Evolutionary conservation across 805 yeast species (phyloP), one percentile per base, ranked within the genome.

Genomic region (Lachancea mirantina): DNA sequence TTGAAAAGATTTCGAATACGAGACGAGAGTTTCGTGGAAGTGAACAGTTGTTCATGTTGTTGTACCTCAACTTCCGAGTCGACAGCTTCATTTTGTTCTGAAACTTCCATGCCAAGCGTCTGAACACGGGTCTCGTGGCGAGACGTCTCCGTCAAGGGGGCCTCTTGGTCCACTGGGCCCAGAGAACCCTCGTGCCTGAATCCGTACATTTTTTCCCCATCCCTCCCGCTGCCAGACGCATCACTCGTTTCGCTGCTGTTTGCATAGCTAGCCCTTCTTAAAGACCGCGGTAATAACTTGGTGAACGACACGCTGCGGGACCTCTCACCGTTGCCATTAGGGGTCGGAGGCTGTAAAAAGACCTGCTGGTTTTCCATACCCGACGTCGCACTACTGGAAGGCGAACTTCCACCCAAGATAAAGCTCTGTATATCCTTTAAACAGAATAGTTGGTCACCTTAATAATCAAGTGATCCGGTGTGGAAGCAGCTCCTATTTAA

Each of bases 231-330:
- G 10, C 17, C 15, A 14, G 36, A 28, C 8, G 32, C 36, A 17
- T 32, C 32, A 28, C 15, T 29, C 9, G 28, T 16, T 20, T 25
- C 38, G 22, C 28, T 23, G 4, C 15, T 28, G 14, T 26, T 23
- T 7, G 28, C 23, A n/a, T 19, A 29, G 25, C 35, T 35, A 6
- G 34, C 32, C 16, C 25, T 29, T 14, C 39, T 26, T 10, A 35
- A 26, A 5, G 39, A 35, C 27, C 39, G 25, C 8, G 39, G 32
- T 30, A 35, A 28, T 19, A 35, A 21, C 19, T 30, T 35, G 2
- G 39, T 26, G 19, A 35, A 19, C 25, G 39, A 35, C 10, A 30
- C 34, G 14, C 39, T 35, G 16, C 39, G 19, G 7, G 34, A 26
- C 10, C 39, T 19, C 7, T 26, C 28, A 14, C 18, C 19, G 15